Evolutionary conservation across 805 yeast species (phyloP), one percentile per base, ranked within the genome.

Genomic region (Babjeviella inositovora): DNA sequence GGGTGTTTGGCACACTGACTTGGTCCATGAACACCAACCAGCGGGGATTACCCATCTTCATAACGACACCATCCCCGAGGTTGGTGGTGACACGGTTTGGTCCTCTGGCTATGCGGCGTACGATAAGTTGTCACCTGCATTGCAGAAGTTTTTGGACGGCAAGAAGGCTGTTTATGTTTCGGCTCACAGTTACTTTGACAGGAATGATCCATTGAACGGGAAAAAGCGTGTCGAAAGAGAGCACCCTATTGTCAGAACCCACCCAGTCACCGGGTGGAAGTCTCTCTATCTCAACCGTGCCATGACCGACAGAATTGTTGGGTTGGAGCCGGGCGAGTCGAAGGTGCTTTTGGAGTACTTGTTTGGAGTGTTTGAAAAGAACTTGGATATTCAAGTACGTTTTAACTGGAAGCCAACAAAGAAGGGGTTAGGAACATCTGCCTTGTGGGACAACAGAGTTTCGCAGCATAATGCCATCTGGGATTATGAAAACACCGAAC

Each of bases 221-320:
- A 58, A 57, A 10, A 52, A 53, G 27, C 53, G 53, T 25, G 48
- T 67, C 25, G 69, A 57, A 32, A 56, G 71, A 41, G 62, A 56
- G 28, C 79, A 70, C 42, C 76, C 75, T 3, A 32, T 70, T 13
- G 58, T 70, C 17, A 58, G 76, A 46, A 65, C 74, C 18, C 71
- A 71, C 33, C 77, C 79, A 7, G 71, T 60, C 8, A 69, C 76
- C 14, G 74, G 74, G 20, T 56, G 68, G 64, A 70, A 70, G 42
- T 47, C 70, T 2, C 44, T 70, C 31, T 69, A 49, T 29, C 64
- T 67, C 20, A 66, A 67, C 43, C 53, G 68, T 22, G 45, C 52
- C 11, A 53, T 55, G 56, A 66, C 71, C 8, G 47, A 38, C 20
- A 50, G 64, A 28, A 67, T 68, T 27, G 55, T 57, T 6, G 75